Evolutionary conservation across 1,139 yeast species (phyloP), one percentile per base, ranked within the genome.

Genomic region (Entelexis sorbosivorans): DNA sequence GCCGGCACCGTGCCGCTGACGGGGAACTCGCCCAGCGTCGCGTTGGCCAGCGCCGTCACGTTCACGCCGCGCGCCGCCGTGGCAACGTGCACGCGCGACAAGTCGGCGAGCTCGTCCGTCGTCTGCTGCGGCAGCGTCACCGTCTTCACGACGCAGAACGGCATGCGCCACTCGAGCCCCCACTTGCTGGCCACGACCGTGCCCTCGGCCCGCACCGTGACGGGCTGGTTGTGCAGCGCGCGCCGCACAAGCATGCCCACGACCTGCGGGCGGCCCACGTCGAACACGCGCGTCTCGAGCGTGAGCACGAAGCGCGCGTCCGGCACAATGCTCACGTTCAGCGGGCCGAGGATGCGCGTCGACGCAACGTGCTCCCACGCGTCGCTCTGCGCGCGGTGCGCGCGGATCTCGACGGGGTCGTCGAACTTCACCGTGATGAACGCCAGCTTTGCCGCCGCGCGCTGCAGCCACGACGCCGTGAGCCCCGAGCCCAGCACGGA

Each of bases 181-280:
- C 40, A 58, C 36, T 53, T 54, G 19, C 50, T 34, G 9, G 51
- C 48, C 9, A 38, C 19, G 1, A 48, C 50, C 10, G 47, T 40
- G 5, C 56, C 58, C 9, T 32, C 24, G 8, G 52, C 56, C 31
- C 13, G 20, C 14, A 58, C 3, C 2, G 32, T 31, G 6, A 56
- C 40, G 7, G 51, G 46, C 33, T 47, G 28, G 22, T 48, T 50
- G 6, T 22, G 17, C n/a, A 59, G 47, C 6, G 49, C 36, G 31
- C 34, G 24, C 19, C 38, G 34, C 0, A 47, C 55, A 16, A 57
- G 36, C 13, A 4, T 19, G n/a, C 55, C 55, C 7, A 58, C 32
- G 3, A 51, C 44, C 10, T 50, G 53, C 5, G 57, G 16, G 16
- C 56, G 50, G 20, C 61, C 61, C 17, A 54, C 48, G 32, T 58